Percentiles rank a stretch among this genome's conserved stretches.
These are phyloP conservation scores for Lippia alba DNA, from an alignment of 305 asterid genomes.

Conservation along the genomic window DNA sequence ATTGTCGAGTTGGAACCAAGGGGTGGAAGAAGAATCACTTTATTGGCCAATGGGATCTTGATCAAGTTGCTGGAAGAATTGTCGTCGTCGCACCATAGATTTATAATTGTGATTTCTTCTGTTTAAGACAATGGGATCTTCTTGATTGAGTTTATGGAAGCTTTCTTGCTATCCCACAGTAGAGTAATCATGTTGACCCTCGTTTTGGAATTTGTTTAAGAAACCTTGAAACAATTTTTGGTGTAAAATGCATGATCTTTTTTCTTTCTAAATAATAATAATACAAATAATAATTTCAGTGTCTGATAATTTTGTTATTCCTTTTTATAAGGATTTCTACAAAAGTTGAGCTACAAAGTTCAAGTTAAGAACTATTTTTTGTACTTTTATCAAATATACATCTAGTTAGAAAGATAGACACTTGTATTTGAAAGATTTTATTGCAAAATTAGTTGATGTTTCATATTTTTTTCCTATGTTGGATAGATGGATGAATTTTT, in stretches of 20 bases:
- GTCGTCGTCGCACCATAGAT: conserved; percentile 49
- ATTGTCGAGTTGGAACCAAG: conserved; percentile 52
- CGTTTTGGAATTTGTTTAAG: conserved; percentile 29
- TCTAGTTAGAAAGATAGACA: too few species aligned
- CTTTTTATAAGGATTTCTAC: too few species aligned
- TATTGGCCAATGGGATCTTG: conserved; percentile 60
- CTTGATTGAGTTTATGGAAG: not conserved
- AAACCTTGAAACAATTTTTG: conserved; percentile 29
- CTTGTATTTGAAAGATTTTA: too few species aligned
- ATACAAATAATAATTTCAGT: too few species aligned
- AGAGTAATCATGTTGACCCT: conserved; percentile 8
- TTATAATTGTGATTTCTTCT: conserved; percentile 9
- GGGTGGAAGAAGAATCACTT: conserved; percentile 68
- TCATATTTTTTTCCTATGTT: too few species aligned
- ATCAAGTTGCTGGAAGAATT: conserved; percentile 65
- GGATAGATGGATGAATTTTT: too few species aligned
- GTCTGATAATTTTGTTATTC: too few species aligned
- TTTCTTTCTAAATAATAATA: too few species aligned
- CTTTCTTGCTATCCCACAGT: conserved; percentile 17
- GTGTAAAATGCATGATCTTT: conserved; percentile 29
- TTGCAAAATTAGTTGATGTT: too few species aligned
- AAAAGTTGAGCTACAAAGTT: too few species aligned
- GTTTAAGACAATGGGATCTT: not conserved
- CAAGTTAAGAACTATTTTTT: too few species aligned
- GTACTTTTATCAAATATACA: too few species aligned